Base-by-base conservation (phyloP, 2,329 filamentous ascomycete genomes). In the Albifimbria verrucaria region DNA sequence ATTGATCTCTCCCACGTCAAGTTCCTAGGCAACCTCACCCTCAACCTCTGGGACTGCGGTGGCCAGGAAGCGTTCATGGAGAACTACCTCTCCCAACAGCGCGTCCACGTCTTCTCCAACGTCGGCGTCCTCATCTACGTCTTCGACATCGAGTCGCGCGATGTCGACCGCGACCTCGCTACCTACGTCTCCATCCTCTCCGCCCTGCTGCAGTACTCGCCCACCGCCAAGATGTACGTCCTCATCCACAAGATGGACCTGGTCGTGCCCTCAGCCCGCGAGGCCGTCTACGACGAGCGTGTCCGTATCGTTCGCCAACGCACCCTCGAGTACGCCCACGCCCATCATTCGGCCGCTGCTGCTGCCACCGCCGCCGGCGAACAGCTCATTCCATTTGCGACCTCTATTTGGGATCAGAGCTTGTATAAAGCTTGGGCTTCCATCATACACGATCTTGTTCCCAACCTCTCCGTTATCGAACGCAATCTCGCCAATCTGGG, bases 231-330 rank as follows among this genome's bases (percentile, higher is more conserved):
- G 68, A 87, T 99, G 64, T 99, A 97, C 74, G 89, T 94, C 56
- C 84, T 99, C 44, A 89, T 99, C 60, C 94, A 99, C 85, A 99
- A 99, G 75, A 97, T 99, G 89, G 94, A 99, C 69, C 83, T 99
- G 23, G 91, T 97, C 48, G 89, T 92, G 60, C 83, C 86, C 39
- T 83, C 88, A 53, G 84, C 88, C 60, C 89, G 92, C 55, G 87
- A 92, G 66, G 77, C 84, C 54, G 85, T 96, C 58, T 97, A 96
- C 71, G 87, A 93, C 57, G 89, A 96, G 64, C 87, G 91, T 55
- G 87, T 92, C 22, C 79, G 83, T 25, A 77, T 92, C 52, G 90
- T 97, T 57, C 83, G 87, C 53, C 82, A 85, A 58, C 90, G 90
- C 65, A 92, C 89, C 2, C 63, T 70, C 41, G 82, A 85, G 64